phyloP scores from a whole-genome alignment of 2,329 filamentous ascomycete species.

The Fusarium sp. region DNA sequence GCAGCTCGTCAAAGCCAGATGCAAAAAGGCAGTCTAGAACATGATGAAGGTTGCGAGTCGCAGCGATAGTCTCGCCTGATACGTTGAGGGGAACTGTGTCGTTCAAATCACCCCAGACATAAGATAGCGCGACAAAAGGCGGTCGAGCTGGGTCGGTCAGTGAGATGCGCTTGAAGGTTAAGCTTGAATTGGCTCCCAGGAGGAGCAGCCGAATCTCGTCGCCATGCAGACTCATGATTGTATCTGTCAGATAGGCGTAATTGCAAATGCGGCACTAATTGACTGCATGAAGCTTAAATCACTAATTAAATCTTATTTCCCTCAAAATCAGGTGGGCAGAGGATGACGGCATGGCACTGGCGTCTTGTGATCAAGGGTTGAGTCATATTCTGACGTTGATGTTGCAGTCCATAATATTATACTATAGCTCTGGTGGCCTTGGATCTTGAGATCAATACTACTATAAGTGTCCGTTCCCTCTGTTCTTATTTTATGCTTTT shows the following conservation, averaged over 20 bases:
- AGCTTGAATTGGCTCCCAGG: too few species aligned
- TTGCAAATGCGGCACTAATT: accelerated
- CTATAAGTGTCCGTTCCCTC: too few species aligned
- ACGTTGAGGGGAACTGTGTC: not conserved
- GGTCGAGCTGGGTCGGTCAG: accelerated
- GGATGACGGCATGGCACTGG: too few species aligned
- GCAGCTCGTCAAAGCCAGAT: accelerated
- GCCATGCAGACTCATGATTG: not conserved
- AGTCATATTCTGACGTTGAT: not conserved
- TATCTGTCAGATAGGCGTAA: too few species aligned
- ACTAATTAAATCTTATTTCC: not conserved
- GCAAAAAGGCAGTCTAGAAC: not conserved
- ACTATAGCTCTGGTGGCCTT: too few species aligned
- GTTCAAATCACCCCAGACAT: not conserved
- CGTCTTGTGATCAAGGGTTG: not conserved
- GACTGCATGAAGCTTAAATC: accelerated
- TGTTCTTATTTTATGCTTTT: too few species aligned
- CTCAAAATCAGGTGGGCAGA: accelerated
- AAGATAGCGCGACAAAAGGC: not conserved
- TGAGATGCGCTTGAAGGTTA: not conserved
- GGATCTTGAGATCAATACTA: too few species aligned
- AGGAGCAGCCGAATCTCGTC: too few species aligned
- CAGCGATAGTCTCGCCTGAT: accelerated
- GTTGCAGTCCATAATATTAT: too few species aligned
- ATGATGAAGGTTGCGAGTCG: not conserved